Conservation (phyloP, 441 rosid species). For the Euphorbia celastroides region DNA sequence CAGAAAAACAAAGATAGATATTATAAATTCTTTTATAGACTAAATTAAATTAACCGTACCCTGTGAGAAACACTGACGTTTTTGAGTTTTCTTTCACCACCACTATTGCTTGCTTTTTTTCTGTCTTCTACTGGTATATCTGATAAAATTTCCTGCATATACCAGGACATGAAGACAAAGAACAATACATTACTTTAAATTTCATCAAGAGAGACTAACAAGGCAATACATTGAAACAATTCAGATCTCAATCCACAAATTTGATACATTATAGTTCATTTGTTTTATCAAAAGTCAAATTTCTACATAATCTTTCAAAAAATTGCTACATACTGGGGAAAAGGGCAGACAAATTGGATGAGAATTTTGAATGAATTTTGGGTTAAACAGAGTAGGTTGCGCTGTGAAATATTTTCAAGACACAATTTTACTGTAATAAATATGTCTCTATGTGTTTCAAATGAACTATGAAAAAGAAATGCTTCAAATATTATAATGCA, state of each 20-base stretch:
- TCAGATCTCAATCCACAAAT: slow-evolving; percentile 7
- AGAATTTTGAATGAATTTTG: neutral
- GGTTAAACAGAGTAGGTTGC: too few species aligned
- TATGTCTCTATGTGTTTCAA: too few species aligned
- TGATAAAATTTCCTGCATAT: slow-evolving; percentile 77
- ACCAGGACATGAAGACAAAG: slow-evolving; percentile 1
- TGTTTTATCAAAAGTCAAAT: slow-evolving; percentile 4
- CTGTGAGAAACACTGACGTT: slow-evolving; percentile 56
- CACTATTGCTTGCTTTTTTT: slow-evolving; percentile 31
- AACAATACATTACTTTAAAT: slow-evolving; percentile 1
- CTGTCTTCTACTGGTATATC: slow-evolving; percentile 81
- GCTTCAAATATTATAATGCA: slow-evolving; percentile 13
- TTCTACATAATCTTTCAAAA: too few species aligned
- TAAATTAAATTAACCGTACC: slow-evolving; percentile 44
- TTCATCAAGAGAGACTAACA: slow-evolving; percentile 4
- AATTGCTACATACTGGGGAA: too few species aligned
- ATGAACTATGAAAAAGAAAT: neutral
- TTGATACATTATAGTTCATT: neutral
- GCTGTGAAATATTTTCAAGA: too few species aligned
- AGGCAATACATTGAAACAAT: neutral
- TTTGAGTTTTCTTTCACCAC: slow-evolving; percentile 43
- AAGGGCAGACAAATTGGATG: neutral
- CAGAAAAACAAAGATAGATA: neutral
- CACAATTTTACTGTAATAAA: too few species aligned
- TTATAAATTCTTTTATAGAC: slow-evolving; percentile 2